A percentile compares a stretch with the other conserved stretches of the same genome.
Evolutionary conservation across 352 stramenopile species (phyloP).

Genomic region (Globisporangium cylindrosporum): DNA sequence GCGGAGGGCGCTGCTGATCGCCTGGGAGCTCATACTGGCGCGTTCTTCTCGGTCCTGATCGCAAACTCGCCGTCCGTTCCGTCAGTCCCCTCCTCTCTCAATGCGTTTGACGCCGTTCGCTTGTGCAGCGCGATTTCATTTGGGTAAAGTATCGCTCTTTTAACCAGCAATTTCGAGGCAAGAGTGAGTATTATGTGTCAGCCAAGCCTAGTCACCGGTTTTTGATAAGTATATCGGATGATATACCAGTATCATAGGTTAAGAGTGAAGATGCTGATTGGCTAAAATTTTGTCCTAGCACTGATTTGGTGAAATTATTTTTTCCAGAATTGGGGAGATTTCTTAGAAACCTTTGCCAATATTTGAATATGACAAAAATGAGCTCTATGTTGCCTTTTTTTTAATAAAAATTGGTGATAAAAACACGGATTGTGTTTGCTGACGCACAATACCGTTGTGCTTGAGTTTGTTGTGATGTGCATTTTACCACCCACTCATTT

Average conservation of each 20-base stretch:
- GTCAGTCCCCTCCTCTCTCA: conserved; percentile 1
- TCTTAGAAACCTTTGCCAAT: not conserved
- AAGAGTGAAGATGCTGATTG: not conserved
- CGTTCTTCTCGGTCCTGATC: conserved; percentile 5
- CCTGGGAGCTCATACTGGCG: conserved; percentile 55
- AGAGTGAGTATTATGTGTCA: not conserved
- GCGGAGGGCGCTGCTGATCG: conserved; percentile 56
- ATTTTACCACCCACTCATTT: no score
- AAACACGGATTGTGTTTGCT: no score
- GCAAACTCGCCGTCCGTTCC: conserved; percentile 4
- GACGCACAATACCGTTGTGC: no score
- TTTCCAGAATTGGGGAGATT: not conserved
- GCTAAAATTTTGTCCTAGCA: not conserved
- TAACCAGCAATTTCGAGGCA: not conserved
- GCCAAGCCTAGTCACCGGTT: not conserved
- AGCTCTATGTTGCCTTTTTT: no score
- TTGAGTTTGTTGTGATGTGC: no score
- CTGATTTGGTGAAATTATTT: not conserved
- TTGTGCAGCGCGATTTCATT: not conserved
- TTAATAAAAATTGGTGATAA: no score
- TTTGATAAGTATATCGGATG: not conserved
- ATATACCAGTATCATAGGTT: not conserved
- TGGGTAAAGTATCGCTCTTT: not conserved
- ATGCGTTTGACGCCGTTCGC: conserved; percentile 2
- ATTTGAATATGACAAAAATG: not conserved